Percentiles rank a stretch among this genome's conserved stretches.
These are phyloP conservation scores for Monosporascus sp. DNA, from an alignment of 2,329 filamentous ascomycete species.

Conservation along the genomic window DNA sequence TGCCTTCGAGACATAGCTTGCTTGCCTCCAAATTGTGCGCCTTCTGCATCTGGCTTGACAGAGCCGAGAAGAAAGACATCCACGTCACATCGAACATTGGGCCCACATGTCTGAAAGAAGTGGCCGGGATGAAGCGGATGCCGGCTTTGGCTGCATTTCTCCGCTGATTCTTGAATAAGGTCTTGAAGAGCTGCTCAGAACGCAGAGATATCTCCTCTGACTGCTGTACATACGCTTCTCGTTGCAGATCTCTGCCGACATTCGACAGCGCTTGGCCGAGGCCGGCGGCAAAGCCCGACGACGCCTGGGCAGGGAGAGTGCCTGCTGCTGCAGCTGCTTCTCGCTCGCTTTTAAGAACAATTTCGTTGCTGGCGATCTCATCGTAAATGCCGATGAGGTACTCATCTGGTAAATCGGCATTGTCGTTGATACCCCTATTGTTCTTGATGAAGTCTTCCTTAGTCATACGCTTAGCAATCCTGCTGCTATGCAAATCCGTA, in stretches of 20 bases:
- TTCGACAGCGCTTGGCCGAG: slow-evolving; percentile 88
- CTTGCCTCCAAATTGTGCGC: slow-evolving; percentile 90
- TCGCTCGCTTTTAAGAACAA: slow-evolving; percentile 87
- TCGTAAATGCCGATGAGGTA: slow-evolving; percentile 88
- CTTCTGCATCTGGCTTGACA: slow-evolving; percentile 91
- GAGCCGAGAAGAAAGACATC: slow-evolving; percentile 97
- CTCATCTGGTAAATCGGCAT: slow-evolving; percentile 84
- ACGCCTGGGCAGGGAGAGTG: slow-evolving; percentile 49
- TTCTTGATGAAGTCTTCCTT: slow-evolving; percentile 99
- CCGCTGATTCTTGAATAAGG: slow-evolving; percentile 82
- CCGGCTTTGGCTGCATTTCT: slow-evolving; percentile 66
- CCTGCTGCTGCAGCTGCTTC: slow-evolving; percentile 82
- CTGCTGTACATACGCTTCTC: slow-evolving; percentile 89
- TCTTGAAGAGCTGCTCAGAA: slow-evolving; percentile 84
- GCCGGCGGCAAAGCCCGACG: slow-evolving; percentile 68
- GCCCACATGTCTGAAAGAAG: slow-evolving; percentile 89
- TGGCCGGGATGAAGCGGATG: slow-evolving; percentile 81
- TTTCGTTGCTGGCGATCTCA: slow-evolving; percentile 86
- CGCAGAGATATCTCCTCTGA: slow-evolving; percentile 81
- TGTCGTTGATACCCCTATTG: slow-evolving; percentile 97
- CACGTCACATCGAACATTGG: slow-evolving; percentile 99
- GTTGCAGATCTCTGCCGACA: slow-evolving; percentile 82
- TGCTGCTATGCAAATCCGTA: slow-evolving; percentile 87
- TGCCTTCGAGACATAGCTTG: slow-evolving; percentile 87
- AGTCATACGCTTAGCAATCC: slow-evolving; percentile 81